A percentile compares a stretch with the other conserved stretches of the same genome.
Conservation (phyloP, 805 yeast species). For the Myxozyma sirexii region DNA sequence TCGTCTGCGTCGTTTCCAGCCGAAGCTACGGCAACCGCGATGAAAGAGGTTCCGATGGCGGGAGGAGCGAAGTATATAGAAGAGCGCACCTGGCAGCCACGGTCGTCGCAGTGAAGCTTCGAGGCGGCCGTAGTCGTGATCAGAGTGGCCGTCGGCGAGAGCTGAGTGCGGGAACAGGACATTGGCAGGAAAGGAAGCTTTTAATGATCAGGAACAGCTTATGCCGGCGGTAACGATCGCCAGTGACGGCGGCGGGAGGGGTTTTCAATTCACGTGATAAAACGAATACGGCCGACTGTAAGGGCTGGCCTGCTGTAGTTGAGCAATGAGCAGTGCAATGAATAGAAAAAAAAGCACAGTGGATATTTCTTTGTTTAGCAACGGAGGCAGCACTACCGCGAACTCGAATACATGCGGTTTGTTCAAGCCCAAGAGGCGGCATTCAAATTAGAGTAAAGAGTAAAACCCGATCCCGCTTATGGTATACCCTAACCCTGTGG, state of each 20-base stretch:
- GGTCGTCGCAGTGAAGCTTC: conserved; percentile 17
- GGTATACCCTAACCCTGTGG: too few relatives aligned
- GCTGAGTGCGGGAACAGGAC: conserved; percentile 18
- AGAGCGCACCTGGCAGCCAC: conserved; percentile 16
- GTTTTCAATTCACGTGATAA: background rate
- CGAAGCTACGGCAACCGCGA: conserved; percentile 7
- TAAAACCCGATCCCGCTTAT: too few relatives aligned
- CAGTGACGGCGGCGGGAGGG: background rate
- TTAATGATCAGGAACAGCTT: background rate
- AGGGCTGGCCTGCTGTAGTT: background rate
- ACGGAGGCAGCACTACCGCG: too few relatives aligned
- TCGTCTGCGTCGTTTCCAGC: background rate
- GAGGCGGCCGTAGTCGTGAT: conserved; percentile 19
- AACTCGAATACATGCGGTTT: too few relatives aligned
- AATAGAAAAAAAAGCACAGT: too few relatives aligned
- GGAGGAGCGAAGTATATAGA: conserved; percentile 11
- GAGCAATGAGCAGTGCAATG: too few relatives aligned
- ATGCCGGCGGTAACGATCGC: conserved; percentile 8
- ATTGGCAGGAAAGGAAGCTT: background rate
- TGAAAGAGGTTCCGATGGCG: conserved; percentile 14
- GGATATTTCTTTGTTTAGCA: too few relatives aligned
- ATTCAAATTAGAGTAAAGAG: too few relatives aligned
- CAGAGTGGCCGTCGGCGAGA: conserved; percentile 15
- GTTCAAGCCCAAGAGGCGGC: too few relatives aligned
- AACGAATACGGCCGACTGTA: background rate